Base-by-base conservation (phyloP, 2,329 filamentous ascomycete species). In the Coniochaeta pulveracea region DNA sequence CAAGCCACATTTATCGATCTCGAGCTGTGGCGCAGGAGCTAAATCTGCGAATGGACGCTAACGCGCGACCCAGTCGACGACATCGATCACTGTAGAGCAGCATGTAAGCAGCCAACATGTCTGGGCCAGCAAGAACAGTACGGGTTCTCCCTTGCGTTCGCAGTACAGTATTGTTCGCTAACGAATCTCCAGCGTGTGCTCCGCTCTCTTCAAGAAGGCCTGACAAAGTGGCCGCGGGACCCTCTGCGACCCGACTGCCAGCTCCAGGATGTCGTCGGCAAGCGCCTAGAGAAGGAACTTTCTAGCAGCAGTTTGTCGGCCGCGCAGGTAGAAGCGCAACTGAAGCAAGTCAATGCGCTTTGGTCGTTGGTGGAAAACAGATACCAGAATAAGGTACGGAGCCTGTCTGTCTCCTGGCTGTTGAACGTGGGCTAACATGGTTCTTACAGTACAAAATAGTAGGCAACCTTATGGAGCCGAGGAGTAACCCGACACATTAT, bases 401-500 rank as follows among this genome's bases (percentile, higher is more conserved):
- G 5, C 17, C 14, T 19, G 1, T 19, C 11, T 10, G 8, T 21
- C n/a, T 8, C 18, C 18, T 21, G 10, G 10, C 14, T n/a, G 19
- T 18, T 15, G 12, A n/a, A 14, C 19, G 16, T 9, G 4, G 19
- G 33, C 33, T 19, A 10, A 30, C 8, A 10, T 14, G 2, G 15
- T 18, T 16, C 27, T 24, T 12, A 15, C 36, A 66, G 63, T 67
- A 71, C 43, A 58, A 57, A 14, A 47, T 66, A 10, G 63, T 54
- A n/a, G 64, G 66, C 25, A 54, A 55, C 4, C 54, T 79, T 26
- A 55, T 79, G 37, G 54, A 61, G 34, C 76, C 77, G 10, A 64
- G 63, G 49, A 76, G 72, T 46, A 73, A 80, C 42, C 76, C 76
- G 23, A 69, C 65, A 0, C 77, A 82, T 49, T 82, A 77, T 47